phyloP scores from a whole-genome alignment of 148 eudicot genomes.

The Salicornia ramosissima region DNA sequence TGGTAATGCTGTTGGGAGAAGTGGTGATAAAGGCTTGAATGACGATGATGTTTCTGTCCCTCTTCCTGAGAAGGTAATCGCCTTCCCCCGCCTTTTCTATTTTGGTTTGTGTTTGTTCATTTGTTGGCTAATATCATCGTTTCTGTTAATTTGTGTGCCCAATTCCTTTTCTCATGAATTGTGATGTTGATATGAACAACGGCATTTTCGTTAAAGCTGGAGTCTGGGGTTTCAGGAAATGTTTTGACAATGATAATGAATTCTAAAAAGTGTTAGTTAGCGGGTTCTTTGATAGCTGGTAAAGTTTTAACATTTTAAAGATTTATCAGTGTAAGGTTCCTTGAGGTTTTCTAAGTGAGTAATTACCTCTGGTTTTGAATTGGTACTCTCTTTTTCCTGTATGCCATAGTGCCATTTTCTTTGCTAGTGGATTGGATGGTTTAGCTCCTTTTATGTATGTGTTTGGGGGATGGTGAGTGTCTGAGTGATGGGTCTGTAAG shows the following conservation, averaged over 20 bases:
- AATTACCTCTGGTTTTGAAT: background rate
- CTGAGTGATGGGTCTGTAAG: background rate
- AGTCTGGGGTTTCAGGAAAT: background rate
- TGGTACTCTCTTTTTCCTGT: background rate
- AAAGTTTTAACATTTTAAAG: background rate
- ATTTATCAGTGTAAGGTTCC: background rate
- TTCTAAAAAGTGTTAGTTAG: background rate
- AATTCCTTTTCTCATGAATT: background rate
- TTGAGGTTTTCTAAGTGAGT: background rate
- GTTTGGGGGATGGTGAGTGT: background rate
- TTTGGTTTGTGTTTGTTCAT: background rate
- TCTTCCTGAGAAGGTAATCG: constrained; percentile 60
- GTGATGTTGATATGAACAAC: background rate
- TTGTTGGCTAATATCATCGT: background rate
- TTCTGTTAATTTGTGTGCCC: background rate
- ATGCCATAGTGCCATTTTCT: background rate
- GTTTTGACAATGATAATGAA: background rate
- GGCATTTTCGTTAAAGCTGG: background rate
- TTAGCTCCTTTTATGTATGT: too few relatives aligned
- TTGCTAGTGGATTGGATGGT: too few relatives aligned
- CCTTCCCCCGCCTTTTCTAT: background rate
- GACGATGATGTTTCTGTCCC: constrained; percentile 70
- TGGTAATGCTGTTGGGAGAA: constrained; percentile 36
- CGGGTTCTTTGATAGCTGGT: background rate
- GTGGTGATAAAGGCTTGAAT: constrained; percentile 40